Percentiles rank a stretch among this genome's conserved stretches.
Conservation (phyloP, 331 rosid genomes). For the Malus hybrid region DNA sequence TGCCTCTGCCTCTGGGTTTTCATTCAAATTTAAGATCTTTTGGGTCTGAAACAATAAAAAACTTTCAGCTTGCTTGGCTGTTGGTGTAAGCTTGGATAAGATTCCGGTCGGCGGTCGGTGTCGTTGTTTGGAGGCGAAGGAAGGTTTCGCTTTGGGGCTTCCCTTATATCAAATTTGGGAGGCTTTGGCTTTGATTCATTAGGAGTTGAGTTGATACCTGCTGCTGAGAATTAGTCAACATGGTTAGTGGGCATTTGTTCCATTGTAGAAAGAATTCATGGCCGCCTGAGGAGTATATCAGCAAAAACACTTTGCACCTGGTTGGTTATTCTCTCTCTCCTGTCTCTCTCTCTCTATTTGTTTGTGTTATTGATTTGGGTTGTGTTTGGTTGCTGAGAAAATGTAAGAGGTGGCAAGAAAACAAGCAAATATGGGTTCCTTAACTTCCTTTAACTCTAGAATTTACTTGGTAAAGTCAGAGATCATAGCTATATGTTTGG, state of each 20-base stretch:
- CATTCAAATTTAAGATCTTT: neutral
- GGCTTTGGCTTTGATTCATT: neutral
- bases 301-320: constrained; percentile 64
- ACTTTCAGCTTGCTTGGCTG: constrained; percentile 11
- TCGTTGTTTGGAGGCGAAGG: constrained; percentile 20
- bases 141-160: neutral
- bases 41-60: neutral
- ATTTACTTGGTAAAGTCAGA: neutral
- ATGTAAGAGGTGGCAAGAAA: neutral
- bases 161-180: neutral
- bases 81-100: neutral
- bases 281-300: constrained; percentile 91
- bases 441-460: neutral
- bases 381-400: constrained; percentile 14
- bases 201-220: neutral
- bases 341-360: neutral
- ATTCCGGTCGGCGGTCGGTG: neutral
- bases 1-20: neutral
- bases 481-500: neutral
- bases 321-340: constrained; percentile 22
- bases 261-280: constrained; percentile 88
- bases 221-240: constrained; percentile 9
- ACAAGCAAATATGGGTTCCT: neutral
- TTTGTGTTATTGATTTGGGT: neutral
- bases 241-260: constrained; percentile 70